Conservation (phyloP, 768 basidiomycete genomes). For the Leucocoprinus leucothites region DNA sequence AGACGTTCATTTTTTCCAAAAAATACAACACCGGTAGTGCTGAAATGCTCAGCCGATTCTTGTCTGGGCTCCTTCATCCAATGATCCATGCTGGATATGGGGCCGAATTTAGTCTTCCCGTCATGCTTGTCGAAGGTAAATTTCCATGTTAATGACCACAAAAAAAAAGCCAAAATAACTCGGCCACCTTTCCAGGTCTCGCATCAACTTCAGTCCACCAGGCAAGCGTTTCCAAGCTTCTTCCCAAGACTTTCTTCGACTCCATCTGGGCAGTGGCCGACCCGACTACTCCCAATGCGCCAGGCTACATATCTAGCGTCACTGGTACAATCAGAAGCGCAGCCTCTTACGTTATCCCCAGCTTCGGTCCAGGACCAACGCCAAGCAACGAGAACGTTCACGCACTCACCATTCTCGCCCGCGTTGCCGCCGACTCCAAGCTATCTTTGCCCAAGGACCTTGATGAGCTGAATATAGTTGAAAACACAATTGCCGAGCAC, state of each 20-base stretch:
- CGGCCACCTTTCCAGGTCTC: conserved; percentile 38
- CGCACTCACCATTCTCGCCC: conserved; percentile 51
- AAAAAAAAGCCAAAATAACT: not conserved
- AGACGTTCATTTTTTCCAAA: conserved; percentile 58
- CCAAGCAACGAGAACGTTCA: conserved; percentile 25
- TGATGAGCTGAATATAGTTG: conserved; percentile 23
- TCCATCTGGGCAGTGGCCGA: not conserved
- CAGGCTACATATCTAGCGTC: not conserved
- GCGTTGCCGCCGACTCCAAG: conserved; percentile 49
- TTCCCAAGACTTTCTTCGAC: conserved; percentile 26
- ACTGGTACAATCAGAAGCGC: not conserved
- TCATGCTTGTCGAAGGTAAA: conserved; percentile 62
- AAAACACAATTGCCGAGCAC: conserved; percentile 30
- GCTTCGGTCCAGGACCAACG: not conserved
- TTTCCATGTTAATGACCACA: not conserved
- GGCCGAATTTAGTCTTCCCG: conserved; percentile 56
- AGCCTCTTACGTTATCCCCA: not conserved
- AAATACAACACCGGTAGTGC: conserved; percentile 41
- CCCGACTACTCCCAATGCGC: not conserved
- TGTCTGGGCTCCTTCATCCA: conserved; percentile 59
- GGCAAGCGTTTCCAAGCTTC: conserved; percentile 18
- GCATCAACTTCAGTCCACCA: conserved; percentile 52
- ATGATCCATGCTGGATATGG: conserved; percentile 65
- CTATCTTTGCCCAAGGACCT: conserved; percentile 23
- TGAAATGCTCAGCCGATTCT: conserved; percentile 54